A percentile compares a stretch with the other conserved stretches of the same genome.
phyloP scores from a whole-genome alignment of 2,329 filamentous ascomycete genomes.

The Sporothrix brasiliensis region DNA sequence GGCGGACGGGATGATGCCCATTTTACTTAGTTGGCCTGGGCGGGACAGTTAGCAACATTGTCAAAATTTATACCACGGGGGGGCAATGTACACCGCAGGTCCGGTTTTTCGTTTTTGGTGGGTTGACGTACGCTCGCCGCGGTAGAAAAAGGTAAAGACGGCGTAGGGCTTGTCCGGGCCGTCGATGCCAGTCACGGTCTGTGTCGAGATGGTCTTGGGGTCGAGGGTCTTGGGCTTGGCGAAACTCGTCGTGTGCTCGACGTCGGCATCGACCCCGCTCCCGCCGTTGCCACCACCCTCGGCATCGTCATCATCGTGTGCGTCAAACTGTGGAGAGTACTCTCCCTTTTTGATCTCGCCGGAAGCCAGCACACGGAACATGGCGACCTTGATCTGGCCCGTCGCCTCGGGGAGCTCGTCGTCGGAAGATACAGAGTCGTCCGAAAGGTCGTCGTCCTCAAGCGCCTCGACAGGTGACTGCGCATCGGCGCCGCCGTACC shows the following conservation, averaged over 20 bases:
- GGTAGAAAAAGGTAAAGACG: slow-evolving; percentile 96
- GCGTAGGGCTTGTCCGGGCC: slow-evolving; percentile 95
- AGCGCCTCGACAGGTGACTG: slow-evolving; percentile 72
- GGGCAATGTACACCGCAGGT: too few relatives aligned
- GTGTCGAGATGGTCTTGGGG: slow-evolving; percentile 95
- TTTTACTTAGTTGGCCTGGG: slow-evolving; percentile 89
- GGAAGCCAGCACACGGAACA: slow-evolving; percentile 92
- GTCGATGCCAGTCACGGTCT: slow-evolving; percentile 98
- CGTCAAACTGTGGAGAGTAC: slow-evolving; percentile 96
- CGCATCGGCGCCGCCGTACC: slow-evolving; percentile 76
- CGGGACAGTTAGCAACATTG: slow-evolving; percentile 11
- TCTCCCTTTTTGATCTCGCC: slow-evolving; percentile 98
- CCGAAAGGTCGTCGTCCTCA: slow-evolving; percentile 61
- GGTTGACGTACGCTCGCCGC: slow-evolving; percentile 82
- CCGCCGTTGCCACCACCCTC: slow-evolving; percentile 53
- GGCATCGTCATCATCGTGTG: slow-evolving; percentile 83
- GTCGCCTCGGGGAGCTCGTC: slow-evolving; percentile 91
- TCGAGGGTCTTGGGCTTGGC: slow-evolving; percentile 95
- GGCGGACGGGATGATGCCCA: slow-evolving; percentile 77
- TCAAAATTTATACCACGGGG: too few relatives aligned
- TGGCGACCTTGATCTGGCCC: slow-evolving; percentile 95
- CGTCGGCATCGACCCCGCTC: slow-evolving; percentile 71
- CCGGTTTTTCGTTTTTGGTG: too few relatives aligned
- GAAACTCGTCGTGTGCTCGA: slow-evolving; percentile 97
- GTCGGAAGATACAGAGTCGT: slow-evolving; percentile 73